These are phyloP conservation scores for Verticillium tricorpus DNA, from an alignment of 2,329 filamentous ascomycete genomes.

Conservation along the genomic window DNA sequence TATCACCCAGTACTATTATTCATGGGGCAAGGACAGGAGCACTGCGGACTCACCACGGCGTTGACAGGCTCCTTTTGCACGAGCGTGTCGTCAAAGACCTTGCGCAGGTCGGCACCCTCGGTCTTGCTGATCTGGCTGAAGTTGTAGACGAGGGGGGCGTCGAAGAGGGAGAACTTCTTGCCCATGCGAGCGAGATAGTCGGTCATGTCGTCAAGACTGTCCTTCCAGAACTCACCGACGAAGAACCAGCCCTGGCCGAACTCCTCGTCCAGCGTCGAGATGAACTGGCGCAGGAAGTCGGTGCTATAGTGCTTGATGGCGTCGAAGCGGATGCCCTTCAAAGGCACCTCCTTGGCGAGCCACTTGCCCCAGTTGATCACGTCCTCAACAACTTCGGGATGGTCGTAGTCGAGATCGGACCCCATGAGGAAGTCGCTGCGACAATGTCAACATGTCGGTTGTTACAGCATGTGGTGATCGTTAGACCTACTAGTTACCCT, in stretches of 20 bases:
- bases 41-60: conserved; percentile 23
- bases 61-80: conserved; percentile 35
- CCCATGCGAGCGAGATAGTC: conserved; percentile 38
- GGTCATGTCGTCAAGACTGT: conserved; percentile 27
- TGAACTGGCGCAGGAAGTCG: conserved; percentile 62
- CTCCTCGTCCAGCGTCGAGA: conserved; percentile 47
- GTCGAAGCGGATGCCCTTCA: conserved; percentile 66
- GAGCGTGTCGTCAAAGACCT: conserved; percentile 57
- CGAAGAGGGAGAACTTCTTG: conserved; percentile 58
- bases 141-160: conserved; percentile 64
- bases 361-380: conserved; percentile 64
- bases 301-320: conserved; percentile 69
- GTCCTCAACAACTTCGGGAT: conserved; percentile 60
- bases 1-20: no score
- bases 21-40: no score
- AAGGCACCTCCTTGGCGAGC: conserved; percentile 55
- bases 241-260: conserved; percentile 32
- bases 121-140: conserved; percentile 57
- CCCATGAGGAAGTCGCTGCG: conserved; percentile 63
- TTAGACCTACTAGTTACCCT: conserved; percentile 56
- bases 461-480: conserved; percentile 32
- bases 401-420: conserved; percentile 61
- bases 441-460: conserved; percentile 37
- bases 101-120: conserved; percentile 55
- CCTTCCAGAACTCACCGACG: conserved; percentile 35